Evolutionary conservation across 495 filamentous ascomycete species (phyloP), one percentile per base, ranked within the genome.

Genomic region (Lophiotrema nucula): DNA sequence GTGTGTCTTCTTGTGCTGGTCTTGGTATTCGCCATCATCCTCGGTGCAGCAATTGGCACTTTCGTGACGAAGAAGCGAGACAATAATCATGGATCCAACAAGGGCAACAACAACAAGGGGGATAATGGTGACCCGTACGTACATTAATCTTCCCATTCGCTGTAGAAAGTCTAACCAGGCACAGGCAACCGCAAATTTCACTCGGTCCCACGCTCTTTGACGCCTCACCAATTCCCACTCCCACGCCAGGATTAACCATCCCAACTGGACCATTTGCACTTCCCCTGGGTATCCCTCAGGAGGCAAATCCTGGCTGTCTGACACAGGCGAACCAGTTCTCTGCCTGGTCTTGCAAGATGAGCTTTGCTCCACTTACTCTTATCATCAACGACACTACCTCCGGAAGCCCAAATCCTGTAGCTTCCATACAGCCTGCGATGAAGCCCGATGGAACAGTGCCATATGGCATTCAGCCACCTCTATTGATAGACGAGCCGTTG

Each of bases 291-390:
- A 66, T 72, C 23, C 66, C 81, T 25, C 79, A 80, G 58, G 78
- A 81, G 58, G 72, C 70, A n/a, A 82, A 83, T 23, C 80, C 81
- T 25, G 79, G 81, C 13, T 96, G 91, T 70, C 73, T 96, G 31
- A 72, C 72, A 4, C 76, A 88, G 53, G 66, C 76, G 2, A 74
- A 73, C n/a, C 79, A 87, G 55, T 73, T 74, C 18, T 70, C 75
- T 27, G 81, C 89, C 4, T 96, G 91, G 91, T 78, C 74, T 42
- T 96, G 91, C 65, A 64, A 68, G 70, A 59, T 78, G 51, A 66
- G 46, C 1, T 57, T 61, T 21, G 53, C 55, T 1, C 61, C 61
- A 1, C 43, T 67, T 16, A 12, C 42, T 4, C 48, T 83, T 4
- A 72, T 69, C 3, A 69, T 84, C 28, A 65, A 69, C 18, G 27